Conservation (phyloP, 495 filamentous ascomycete species). For the Usnea hakonensis region DNA sequence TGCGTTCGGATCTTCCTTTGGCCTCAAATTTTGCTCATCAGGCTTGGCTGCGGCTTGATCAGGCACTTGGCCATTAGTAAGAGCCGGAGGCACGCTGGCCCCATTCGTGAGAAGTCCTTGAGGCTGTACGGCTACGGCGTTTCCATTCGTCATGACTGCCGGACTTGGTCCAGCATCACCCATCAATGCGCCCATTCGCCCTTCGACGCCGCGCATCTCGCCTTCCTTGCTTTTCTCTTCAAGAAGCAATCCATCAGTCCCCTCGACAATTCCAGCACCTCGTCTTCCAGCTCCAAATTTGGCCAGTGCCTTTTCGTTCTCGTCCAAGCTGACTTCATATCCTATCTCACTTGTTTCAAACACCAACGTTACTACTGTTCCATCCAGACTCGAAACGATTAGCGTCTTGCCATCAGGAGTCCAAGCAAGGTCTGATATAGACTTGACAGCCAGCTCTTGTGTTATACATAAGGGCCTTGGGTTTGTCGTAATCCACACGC, state of each 20-base stretch:
- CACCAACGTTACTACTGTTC: constrained; percentile 66
- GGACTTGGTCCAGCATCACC: constrained; percentile 51
- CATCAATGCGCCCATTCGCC: constrained; percentile 96
- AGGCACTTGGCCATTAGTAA: constrained; percentile 23
- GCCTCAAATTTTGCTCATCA: constrained; percentile 30
- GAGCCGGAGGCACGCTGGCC: neutral
- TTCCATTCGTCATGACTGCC: constrained; percentile 36
- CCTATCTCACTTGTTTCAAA: constrained; percentile 71
- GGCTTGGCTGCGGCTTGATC: constrained; percentile 8
- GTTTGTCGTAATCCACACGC: constrained; percentile 94
- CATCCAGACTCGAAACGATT: constrained; percentile 80
- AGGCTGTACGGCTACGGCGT: constrained; percentile 27
- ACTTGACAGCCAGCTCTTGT: constrained; percentile 80
- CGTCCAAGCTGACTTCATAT: constrained; percentile 63
- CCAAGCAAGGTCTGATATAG: constrained; percentile 92
- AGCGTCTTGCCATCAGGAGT: constrained; percentile 82
- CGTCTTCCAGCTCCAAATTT: constrained; percentile 85
- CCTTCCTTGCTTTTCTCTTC: constrained; percentile 89
- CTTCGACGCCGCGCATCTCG: constrained; percentile 81
- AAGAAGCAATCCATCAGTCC: constrained; percentile 73
- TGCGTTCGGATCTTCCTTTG: constrained; percentile 54
- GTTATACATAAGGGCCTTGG: constrained; percentile 81
- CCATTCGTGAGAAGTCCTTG: constrained; percentile 16
- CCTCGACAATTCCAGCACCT: constrained; percentile 82
- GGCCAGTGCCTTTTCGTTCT: constrained; percentile 85